phyloP scores from a whole-genome alignment of 2,329 filamentous ascomycete species.

The Fusarium hostae region DNA sequence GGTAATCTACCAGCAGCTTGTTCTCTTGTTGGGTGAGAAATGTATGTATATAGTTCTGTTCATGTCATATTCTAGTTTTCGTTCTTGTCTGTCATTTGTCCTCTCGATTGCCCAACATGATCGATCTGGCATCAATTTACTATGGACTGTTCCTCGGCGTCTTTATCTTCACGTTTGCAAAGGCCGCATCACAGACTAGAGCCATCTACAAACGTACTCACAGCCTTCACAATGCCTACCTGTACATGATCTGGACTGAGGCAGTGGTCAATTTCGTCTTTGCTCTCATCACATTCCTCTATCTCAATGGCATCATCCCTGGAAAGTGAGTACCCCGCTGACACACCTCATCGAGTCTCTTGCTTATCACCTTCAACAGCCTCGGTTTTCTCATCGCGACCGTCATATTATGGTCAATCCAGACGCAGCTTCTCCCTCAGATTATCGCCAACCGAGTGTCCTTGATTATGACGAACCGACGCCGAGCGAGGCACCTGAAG shows the following conservation, averaged over 20 bases:
- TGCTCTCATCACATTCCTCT: slow-evolving; percentile 43
- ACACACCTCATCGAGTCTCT: rapidly evolving
- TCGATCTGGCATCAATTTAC: slow-evolving; percentile 40
- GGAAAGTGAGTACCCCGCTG: background rate
- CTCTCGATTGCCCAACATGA: background rate
- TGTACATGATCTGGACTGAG: slow-evolving; percentile 46
- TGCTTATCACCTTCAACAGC: background rate
- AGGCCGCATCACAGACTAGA: slow-evolving; percentile 37
- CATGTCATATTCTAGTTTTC: background rate
- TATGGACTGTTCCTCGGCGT: slow-evolving; percentile 44
- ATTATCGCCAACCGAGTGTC: slow-evolving; percentile 58
- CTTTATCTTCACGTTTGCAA: slow-evolving; percentile 42
- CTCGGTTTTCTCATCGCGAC: slow-evolving; percentile 18
- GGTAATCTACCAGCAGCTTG: background rate
- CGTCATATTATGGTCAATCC: slow-evolving; percentile 33
- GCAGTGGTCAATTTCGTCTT: slow-evolving; percentile 42
- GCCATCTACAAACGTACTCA: slow-evolving; percentile 33
- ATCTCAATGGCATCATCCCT: slow-evolving; percentile 36
- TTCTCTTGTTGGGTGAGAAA: no score
- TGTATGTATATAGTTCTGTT: background rate
- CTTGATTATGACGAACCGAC: slow-evolving; percentile 54
- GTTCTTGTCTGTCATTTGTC: background rate
- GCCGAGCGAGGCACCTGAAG: slow-evolving; percentile 49
- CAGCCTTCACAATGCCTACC: slow-evolving; percentile 36
- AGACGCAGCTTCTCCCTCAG: slow-evolving; percentile 56